phyloP scores from a whole-genome alignment of 345 rosid species.

The Citrus australasica region DNA sequence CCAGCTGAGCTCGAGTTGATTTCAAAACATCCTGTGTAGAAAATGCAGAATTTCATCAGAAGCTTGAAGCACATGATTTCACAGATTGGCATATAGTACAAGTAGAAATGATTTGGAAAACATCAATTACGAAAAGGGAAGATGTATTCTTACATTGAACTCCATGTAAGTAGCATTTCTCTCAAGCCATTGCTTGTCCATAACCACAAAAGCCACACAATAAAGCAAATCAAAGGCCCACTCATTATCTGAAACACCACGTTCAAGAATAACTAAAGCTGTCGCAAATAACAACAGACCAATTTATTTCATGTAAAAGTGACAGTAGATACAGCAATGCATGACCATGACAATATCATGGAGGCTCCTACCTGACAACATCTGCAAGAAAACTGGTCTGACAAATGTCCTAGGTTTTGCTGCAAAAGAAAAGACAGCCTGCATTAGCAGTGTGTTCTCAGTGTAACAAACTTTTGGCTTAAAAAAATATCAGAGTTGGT shows the following conservation, averaged over 20 bases:
- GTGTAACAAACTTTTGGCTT: neutral
- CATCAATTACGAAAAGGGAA: neutral
- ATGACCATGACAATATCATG: neutral
- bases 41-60: neutral
- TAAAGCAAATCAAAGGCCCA: conserved; percentile 95
- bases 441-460: conserved; percentile 7
- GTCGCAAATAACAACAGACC: neutral
- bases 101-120: neutral
- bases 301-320: neutral
- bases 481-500: neutral
- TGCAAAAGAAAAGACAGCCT: conserved; percentile 28
- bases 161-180: conserved; percentile 92
- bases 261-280: neutral
- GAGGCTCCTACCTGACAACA: conserved; percentile 65
- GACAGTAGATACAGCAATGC: neutral
- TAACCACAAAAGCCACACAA: conserved; percentile 77
- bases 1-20: conserved; percentile 67
- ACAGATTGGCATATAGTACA: too few species aligned
- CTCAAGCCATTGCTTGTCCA: conserved; percentile 96
- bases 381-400: conserved; percentile 71
- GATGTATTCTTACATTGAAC: conserved; percentile 64
- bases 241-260: conserved; percentile 57
- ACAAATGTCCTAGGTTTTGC: conserved; percentile 79
- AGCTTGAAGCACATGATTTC: too few species aligned
- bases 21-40: conserved; percentile 67